Conservation (phyloP, 2,329 filamentous ascomycete genomes). For the Microsporum audouinii region DNA sequence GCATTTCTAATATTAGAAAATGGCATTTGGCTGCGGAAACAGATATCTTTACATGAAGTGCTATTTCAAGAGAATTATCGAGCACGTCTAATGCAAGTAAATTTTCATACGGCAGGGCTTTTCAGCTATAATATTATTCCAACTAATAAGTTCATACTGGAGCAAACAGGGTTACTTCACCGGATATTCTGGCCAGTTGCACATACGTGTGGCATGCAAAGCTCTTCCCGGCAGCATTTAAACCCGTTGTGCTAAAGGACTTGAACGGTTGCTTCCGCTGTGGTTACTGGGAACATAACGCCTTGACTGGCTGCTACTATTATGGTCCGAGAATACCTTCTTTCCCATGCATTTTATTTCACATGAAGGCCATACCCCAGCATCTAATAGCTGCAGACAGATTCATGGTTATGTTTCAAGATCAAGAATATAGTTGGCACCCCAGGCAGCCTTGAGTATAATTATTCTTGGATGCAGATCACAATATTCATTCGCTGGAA, state of each 20-base stretch:
- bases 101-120: neutral
- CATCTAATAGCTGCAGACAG: constrained; percentile 7
- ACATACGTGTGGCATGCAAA: neutral
- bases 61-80: neutral
- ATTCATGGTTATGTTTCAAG: constrained; percentile 20
- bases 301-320: neutral
- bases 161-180: neutral
- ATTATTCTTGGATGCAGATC: constrained; percentile 17
- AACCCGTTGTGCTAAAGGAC: constrained; percentile 10
- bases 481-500: constrained; percentile 18
- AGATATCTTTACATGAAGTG: neutral
- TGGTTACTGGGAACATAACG: constrained; percentile 9
- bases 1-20: neutral
- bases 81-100: neutral
- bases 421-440: constrained; percentile 14
- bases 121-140: neutral
- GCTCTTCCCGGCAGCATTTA: constrained; percentile 8
- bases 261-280: constrained; percentile 18
- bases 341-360: neutral
- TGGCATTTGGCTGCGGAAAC: neutral
- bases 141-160: neutral
- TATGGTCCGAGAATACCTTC: too few species aligned
- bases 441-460: neutral
- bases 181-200: neutral
- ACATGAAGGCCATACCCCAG: neutral